Percentiles rank a stretch among this genome's conserved stretches.
These are phyloP conservation scores for Macrocystidia cucumis DNA, from an alignment of 1,284 basidiomycete genomes.

Conservation along the genomic window DNA sequence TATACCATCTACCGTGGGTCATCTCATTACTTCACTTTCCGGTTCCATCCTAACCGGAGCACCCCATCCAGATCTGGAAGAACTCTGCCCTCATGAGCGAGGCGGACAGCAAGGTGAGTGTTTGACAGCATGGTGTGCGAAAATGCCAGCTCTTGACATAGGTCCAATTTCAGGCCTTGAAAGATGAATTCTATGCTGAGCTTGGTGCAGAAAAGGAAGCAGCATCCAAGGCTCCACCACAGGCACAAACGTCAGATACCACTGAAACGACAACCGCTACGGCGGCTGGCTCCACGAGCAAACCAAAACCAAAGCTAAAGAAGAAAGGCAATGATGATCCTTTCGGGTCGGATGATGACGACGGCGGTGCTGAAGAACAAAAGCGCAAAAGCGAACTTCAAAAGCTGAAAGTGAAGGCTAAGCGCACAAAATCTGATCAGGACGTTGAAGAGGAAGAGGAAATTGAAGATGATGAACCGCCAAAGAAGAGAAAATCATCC, in stretches of 20 bases:
- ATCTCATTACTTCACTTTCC: slow-evolving; percentile 3
- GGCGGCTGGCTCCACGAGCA: slow-evolving; percentile 26
- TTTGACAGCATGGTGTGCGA: neutral
- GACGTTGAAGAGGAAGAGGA: slow-evolving; percentile 12
- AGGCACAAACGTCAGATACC: slow-evolving; percentile 11
- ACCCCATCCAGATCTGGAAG: slow-evolving; percentile 50
- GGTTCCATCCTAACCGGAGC: neutral
- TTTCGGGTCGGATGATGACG: slow-evolving; percentile 23
- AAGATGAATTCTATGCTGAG: slow-evolving; percentile 47
- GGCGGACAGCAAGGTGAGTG: slow-evolving; percentile 47
- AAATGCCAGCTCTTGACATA: slow-evolving; percentile 1
- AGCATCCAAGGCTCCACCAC: slow-evolving; percentile 16
- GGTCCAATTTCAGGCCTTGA: slow-evolving; percentile 36
- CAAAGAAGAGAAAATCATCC: slow-evolving; percentile 1
- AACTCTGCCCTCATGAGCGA: slow-evolving; percentile 49
- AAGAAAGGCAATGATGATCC: slow-evolving; percentile 18
- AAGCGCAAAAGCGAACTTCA: slow-evolving; percentile 13
- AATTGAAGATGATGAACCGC: slow-evolving; percentile 5
- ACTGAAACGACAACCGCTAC: slow-evolving; percentile 5
- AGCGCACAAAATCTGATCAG: slow-evolving; percentile 12
- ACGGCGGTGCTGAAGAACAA: slow-evolving; percentile 14
- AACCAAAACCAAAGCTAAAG: slow-evolving; percentile 7
- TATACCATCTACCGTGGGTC: slow-evolving; percentile 53
- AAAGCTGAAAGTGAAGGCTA: slow-evolving; percentile 14
- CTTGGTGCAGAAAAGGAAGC: slow-evolving; percentile 17